phyloP scores from a whole-genome alignment of 2,329 filamentous ascomycete genomes.

The Pyrenochaeta sp. region DNA sequence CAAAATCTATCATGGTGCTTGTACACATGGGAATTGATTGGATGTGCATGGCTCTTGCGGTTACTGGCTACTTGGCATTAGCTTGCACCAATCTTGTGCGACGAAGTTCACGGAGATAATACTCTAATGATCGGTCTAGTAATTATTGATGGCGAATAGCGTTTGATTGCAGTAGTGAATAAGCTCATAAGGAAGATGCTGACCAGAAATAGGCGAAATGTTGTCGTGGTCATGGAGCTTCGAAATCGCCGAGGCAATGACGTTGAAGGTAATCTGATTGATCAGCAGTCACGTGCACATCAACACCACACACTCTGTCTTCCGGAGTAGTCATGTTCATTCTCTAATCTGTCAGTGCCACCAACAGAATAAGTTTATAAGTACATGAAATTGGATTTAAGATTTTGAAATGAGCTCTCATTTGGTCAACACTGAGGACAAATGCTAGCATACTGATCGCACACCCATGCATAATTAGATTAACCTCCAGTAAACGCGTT shows the following conservation, averaged over 20 bases:
- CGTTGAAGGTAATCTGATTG: constrained; percentile 22
- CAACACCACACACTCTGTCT: background rate
- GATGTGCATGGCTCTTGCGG: constrained; percentile 76
- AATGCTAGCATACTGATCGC: constrained; percentile 1
- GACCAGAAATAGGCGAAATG: constrained; percentile 52
- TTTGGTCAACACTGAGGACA: background rate
- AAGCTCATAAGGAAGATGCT: constrained; percentile 46
- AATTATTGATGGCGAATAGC: constrained; percentile 29
- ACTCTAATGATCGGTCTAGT: constrained; percentile 30
- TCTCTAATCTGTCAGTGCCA: no score
- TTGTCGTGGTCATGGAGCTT: constrained; percentile 61
- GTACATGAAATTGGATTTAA: background rate
- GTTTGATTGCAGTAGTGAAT: constrained; percentile 36
- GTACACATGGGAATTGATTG: constrained; percentile 89
- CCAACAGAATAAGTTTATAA: background rate
- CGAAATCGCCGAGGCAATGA: constrained; percentile 32
- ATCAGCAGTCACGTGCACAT: constrained; percentile 17
- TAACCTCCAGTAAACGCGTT: background rate
- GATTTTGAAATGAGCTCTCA: background rate
- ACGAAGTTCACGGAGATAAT: constrained; percentile 1
- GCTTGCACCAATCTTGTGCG: background rate
- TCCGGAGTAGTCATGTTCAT: no score
- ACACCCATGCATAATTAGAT: background rate
- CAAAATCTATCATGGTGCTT: constrained; percentile 26
- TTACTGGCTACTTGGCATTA: constrained; percentile 39